A percentile compares a stretch with the other conserved stretches of the same genome.
Conservation (phyloP, 129 eudicot genomes). For the Chrysanthemum makinoi region DNA sequence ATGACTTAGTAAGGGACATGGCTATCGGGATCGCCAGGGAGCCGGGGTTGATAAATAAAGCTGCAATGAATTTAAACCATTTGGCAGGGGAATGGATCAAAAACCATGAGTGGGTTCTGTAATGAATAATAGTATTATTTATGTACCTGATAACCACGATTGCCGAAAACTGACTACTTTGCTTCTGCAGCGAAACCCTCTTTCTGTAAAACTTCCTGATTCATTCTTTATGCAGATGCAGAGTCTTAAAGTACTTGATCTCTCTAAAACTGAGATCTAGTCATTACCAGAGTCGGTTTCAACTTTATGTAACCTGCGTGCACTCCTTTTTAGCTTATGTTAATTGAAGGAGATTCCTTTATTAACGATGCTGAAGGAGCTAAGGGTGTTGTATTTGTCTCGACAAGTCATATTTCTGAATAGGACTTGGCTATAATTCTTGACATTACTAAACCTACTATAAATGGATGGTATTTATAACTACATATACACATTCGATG, state of each 20-base stretch:
- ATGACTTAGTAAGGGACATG: slow-evolving; percentile 42
- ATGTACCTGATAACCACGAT: slow-evolving; percentile 28
- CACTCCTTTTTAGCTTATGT: slow-evolving; percentile 30
- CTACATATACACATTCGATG: not conserved
- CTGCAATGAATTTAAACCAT: slow-evolving; percentile 24
- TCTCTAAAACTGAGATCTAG: slow-evolving; percentile 29
- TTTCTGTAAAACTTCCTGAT: slow-evolving; percentile 11
- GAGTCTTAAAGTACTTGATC: slow-evolving; percentile 40
- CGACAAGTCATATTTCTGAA: not conserved
- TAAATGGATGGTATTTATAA: not conserved
- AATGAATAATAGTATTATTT: slow-evolving; percentile 33
- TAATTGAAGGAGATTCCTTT: slow-evolving; percentile 31
- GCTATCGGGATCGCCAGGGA: slow-evolving; percentile 37
- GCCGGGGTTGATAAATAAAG: slow-evolving; percentile 31
- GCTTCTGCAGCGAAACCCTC: slow-evolving; percentile 39
- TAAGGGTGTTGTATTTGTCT: slow-evolving; percentile 36
- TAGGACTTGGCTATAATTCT: not conserved
- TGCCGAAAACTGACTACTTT: slow-evolving; percentile 35
- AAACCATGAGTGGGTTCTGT: slow-evolving; percentile 32
- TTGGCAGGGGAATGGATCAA: slow-evolving; percentile 33
- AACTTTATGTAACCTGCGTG: slow-evolving; percentile 27
- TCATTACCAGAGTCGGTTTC: slow-evolving; percentile 38
- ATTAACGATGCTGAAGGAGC: slow-evolving; percentile 26
- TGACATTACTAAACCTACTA: not conserved
- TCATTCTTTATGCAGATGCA: slow-evolving; percentile 37